Evolutionary conservation across 495 filamentous ascomycete genomes (phyloP).

Genomic region (Xylaria flabelliformis): DNA sequence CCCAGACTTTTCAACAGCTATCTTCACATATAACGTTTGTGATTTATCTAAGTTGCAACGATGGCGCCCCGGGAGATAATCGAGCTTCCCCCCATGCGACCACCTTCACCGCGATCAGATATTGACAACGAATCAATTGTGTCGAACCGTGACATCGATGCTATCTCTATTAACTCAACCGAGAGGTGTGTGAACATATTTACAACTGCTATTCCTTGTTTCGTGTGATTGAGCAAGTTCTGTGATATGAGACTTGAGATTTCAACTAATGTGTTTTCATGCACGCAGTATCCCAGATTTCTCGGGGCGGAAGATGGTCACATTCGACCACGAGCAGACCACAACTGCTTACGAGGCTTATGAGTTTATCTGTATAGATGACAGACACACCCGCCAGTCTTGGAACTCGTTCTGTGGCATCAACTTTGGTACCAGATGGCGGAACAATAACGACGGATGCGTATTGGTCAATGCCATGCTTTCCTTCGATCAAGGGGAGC

Average conservation of each 20-base stretch:
- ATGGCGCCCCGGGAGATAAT: background rate
- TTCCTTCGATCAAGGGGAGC: conserved; percentile 31
- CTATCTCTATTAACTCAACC: conserved; percentile 8
- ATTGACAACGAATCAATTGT: background rate
- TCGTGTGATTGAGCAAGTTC: background rate
- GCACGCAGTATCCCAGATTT: background rate
- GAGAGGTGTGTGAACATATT: background rate
- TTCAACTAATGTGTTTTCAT: background rate
- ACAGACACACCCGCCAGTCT: background rate
- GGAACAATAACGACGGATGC: conserved; percentile 26
- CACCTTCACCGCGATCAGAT: background rate
- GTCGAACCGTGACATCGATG: conserved; percentile 12
- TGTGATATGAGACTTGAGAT: background rate
- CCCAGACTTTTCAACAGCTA: background rate
- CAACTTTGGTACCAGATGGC: conserved; percentile 27
- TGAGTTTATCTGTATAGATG: conserved; percentile 12
- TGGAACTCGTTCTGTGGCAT: conserved; percentile 31
- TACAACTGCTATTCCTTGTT: background rate
- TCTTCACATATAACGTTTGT: background rate
- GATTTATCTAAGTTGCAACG: background rate
- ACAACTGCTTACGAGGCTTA: conserved; percentile 24
- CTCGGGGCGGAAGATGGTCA: background rate
- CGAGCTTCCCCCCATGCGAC: background rate
- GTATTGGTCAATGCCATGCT: conserved; percentile 20
- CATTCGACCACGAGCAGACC: conserved; percentile 2